A percentile compares a stretch with the other conserved stretches of the same genome.
These are phyloP conservation scores for Calonectria honghensis DNA, from an alignment of 2,329 filamentous ascomycete genomes.

Conservation along the genomic window DNA sequence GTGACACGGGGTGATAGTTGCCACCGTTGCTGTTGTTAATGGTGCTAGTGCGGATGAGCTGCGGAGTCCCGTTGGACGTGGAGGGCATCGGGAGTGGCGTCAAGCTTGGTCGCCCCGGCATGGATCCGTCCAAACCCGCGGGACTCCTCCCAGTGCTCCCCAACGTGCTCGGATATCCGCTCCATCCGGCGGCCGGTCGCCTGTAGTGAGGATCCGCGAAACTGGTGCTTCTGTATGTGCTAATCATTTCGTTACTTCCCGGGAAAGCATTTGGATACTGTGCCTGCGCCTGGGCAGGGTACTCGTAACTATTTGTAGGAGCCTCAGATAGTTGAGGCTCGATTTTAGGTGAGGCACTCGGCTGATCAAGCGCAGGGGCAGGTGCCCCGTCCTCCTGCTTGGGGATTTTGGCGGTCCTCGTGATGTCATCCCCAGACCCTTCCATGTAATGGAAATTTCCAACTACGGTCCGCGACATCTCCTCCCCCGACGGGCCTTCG, in stretches of 20 bases:
- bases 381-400: constrained; percentile 63
- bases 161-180: constrained; percentile 64
- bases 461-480: constrained; percentile 70
- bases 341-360: constrained; percentile 65
- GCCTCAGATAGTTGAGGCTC: constrained; percentile 62
- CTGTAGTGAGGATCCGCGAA: constrained; percentile 71
- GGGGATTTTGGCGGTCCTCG: constrained; percentile 60
- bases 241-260: constrained; percentile 72
- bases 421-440: constrained; percentile 68
- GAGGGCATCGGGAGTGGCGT: constrained; percentile 70
- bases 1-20: constrained; percentile 84
- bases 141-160: constrained; percentile 66
- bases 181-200: constrained; percentile 63
- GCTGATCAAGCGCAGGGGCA: constrained; percentile 62
- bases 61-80: constrained; percentile 62
- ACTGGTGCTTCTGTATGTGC: constrained; percentile 71
- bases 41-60: constrained; percentile 75
- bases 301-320: constrained; percentile 67
- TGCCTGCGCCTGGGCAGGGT: constrained; percentile 63
- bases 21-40: constrained; percentile 62
- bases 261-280: constrained; percentile 65
- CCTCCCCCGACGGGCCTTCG: constrained; percentile 71
- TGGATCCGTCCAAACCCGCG: constrained; percentile 64
- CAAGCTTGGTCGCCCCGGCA: constrained; percentile 67
- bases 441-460: constrained; percentile 70